Percentiles rank a stretch among this genome's conserved stretches.
Evolutionary conservation across 1,139 yeast genomes (phyloP).

Genomic region (Magnusiomyces tetraspermus): DNA sequence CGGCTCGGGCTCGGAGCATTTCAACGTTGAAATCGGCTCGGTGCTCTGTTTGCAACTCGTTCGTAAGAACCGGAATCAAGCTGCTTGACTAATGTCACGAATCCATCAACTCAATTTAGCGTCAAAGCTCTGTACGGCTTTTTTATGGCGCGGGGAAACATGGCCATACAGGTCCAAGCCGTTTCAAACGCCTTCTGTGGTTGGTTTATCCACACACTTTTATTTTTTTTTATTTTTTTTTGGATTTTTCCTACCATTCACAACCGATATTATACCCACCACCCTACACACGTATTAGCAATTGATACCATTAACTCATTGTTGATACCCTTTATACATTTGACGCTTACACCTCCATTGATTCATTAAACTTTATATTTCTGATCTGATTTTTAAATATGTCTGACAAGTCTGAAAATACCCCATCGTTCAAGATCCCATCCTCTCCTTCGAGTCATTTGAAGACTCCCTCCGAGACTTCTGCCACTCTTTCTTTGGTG

Average conservation of each 20-base stretch:
- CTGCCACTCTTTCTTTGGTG: constrained; percentile 7
- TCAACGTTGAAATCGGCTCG: too few species aligned
- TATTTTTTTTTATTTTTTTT: not conserved
- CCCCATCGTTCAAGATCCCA: not conserved
- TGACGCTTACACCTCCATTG: not conserved
- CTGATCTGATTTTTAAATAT: not conserved
- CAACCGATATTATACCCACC: not conserved
- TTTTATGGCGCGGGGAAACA: not conserved
- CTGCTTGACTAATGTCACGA: too few species aligned
- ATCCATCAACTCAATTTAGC: too few species aligned
- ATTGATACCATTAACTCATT: not conserved
- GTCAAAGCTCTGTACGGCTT: too few species aligned
- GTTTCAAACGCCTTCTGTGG: not conserved
- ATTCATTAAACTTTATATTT: too few species aligned
- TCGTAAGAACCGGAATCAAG: too few species aligned
- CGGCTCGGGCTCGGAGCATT: too few species aligned
- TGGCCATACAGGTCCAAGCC: not conserved
- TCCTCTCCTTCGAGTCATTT: not conserved
- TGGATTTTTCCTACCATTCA: not conserved
- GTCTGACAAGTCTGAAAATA: not conserved
- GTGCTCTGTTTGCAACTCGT: too few species aligned
- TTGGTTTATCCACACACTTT: not conserved
- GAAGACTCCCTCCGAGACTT: not conserved
- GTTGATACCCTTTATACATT: not conserved
- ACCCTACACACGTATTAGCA: not conserved